Base-by-base conservation (phyloP, 2,329 filamentous ascomycete species). In the Phoma sp. region DNA sequence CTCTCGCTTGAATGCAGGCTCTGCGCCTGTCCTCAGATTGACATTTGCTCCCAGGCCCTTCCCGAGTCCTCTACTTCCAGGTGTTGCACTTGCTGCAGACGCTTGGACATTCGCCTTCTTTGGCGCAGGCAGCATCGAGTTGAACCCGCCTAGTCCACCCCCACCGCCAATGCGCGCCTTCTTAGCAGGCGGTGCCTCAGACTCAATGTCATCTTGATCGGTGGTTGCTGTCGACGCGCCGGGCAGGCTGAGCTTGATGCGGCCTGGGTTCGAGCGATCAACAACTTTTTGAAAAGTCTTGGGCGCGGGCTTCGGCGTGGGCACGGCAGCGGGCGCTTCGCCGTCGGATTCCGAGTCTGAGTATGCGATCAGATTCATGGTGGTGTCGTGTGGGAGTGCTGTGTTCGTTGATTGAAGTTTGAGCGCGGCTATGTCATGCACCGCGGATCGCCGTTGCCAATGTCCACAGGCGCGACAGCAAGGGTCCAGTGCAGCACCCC, bases 71-170 rank as follows among this genome's bases (percentile, higher is more conserved):
- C 58, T 72, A 69, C 62, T 73, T 32, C 64, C 70, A 7, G 60
- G 50, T 30, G 62, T 39, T 65, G 67, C 52, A 59, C 68, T 62
- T 51, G 53, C 65, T 60, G 60, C 49, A 9, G 67, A 51, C 36
- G 60, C 56, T 29, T 65, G 55, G 36, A 58, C 61, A 32, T 57
- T 68, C 39, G 77, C 64, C 55, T 81, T 80, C 70, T 96, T 98
- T 0, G 93, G 93, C 24, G 93, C 82, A 2, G 93, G 93, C 18
- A 98, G 82, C 62, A 96, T 86, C 2, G 91, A 87, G 71, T 93
- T 95, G 79, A 97, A 95, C 2, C 88, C 89, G 46, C 89, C 83
- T 66, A 96, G 93, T 4, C 83, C 82, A 25, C 87, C 86, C 3
- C 83, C 83, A 6, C 80, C 82, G 7, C 80, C 82, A 1, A 84